Base-by-base conservation (phyloP, 129 eudicot genomes). In the Tanacetum coccineum region DNA sequence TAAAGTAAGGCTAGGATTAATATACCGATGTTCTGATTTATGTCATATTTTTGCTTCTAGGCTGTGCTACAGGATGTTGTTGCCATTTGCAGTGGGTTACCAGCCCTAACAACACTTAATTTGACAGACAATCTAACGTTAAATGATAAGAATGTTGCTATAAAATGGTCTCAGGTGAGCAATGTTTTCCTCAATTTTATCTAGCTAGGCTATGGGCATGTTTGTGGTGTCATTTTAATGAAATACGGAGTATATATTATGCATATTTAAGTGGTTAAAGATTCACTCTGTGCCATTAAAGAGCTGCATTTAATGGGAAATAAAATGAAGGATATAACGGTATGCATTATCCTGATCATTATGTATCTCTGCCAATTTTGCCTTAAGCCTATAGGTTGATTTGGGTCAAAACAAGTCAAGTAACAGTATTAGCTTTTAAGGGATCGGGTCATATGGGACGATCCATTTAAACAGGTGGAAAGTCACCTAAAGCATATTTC, bases 231-330 rank as follows among this genome's bases (percentile, higher is more conserved):
- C n/a, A n/a, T n/a, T n/a, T n/a, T n/a, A n/a, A n/a, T n/a, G n/a
- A n/a, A n/a, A n/a, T n/a, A n/a, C n/a, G n/a, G n/a, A n/a, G n/a
- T n/a, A n/a, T n/a, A n/a, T n/a, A n/a, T n/a, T n/a, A n/a, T n/a
- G n/a, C n/a, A n/a, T n/a, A n/a, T n/a, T n/a, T n/a, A n/a, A n/a
- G n/a, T n/a, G n/a, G n/a, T n/a, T n/a, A n/a, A n/a, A n/a, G n/a
- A n/a, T n/a, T n/a, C n/a, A n/a, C n/a, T n/a, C n/a, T n/a, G n/a
- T n/a, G n/a, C 66, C 66, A 74, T 92, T 14, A 87, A 92, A 68
- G 98, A 92, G 80, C 82, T 92, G 70, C 96, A 92, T 92, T 81
- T 92, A 62, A 84, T 78, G 91, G 96, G 95, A 63, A 92, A 92
- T 66, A 70, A 84, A 49, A 4, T 92, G 32, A 78, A 74, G 59